Evolutionary conservation across 208 protist genomes (phyloP).

Genomic region (Wallacemonas sp.): DNA sequence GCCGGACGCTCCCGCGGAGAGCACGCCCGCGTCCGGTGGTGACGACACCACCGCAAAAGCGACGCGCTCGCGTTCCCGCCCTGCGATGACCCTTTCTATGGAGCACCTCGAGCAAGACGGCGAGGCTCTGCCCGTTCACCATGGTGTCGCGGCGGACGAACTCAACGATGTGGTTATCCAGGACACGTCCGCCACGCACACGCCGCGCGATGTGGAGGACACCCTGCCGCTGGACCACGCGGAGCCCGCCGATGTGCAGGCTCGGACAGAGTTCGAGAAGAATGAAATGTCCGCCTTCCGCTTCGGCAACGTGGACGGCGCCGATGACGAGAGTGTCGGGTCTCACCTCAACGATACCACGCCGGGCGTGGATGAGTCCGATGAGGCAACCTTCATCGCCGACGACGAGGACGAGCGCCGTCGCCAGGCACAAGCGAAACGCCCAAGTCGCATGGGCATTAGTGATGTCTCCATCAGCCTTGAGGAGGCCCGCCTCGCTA

Average conservation of each 20-base stretch:
- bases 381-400: slow-evolving; percentile 27
- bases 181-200: not conserved
- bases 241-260: slow-evolving; percentile 5
- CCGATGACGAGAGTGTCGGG: slow-evolving; percentile 2
- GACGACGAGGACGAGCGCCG: slow-evolving; percentile 44
- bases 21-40: too few relatives aligned
- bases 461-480: slow-evolving; percentile 40
- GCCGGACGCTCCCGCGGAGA: not conserved
- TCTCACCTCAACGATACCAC: slow-evolving; percentile 7
- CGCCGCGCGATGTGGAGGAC: not conserved
- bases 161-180: too few relatives aligned
- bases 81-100: not conserved
- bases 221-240: slow-evolving; percentile 3
- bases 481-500: slow-evolving; percentile 40
- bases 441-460: slow-evolving; percentile 42
- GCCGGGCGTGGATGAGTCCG: not conserved
- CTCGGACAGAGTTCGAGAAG: slow-evolving; percentile 1
- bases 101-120: slow-evolving; percentile 3
- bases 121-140: not conserved
- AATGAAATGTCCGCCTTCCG: slow-evolving; percentile 24
- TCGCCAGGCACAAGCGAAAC: slow-evolving; percentile 44
- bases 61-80: not conserved
- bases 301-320: slow-evolving; percentile 20
- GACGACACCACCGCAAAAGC: too few relatives aligned
- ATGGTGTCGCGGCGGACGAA: too few relatives aligned